A percentile compares a stretch with the other conserved stretches of the same genome.
Evolutionary conservation across 306 rosid species (phyloP).

Genomic region (Lathyrus tuberosus): DNA sequence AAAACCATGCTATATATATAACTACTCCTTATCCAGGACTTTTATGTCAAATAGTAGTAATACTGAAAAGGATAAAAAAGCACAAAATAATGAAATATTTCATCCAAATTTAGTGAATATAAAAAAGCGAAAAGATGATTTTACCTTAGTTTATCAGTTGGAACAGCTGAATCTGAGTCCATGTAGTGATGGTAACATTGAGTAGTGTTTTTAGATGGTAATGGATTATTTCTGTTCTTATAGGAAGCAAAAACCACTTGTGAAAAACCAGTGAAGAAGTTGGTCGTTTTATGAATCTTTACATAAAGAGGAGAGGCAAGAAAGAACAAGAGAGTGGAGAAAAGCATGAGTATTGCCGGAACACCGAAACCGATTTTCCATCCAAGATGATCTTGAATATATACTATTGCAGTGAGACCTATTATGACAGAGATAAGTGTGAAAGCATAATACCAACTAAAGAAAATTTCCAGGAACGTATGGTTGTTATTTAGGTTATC

Average conservation of each 20-base stretch:
- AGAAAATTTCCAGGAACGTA: slow-evolving; percentile 56
- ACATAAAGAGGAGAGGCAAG: slow-evolving; percentile 60
- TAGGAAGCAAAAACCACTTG: slow-evolving; percentile 50
- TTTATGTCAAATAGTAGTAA: too few relatives aligned
- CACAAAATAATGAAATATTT: too few relatives aligned
- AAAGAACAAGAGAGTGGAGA: slow-evolving; percentile 49
- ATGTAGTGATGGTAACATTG: slow-evolving; percentile 44
- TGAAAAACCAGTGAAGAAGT: slow-evolving; percentile 56
- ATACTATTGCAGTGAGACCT: slow-evolving; percentile 63
- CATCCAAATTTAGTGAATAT: not conserved
- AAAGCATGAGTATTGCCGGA: slow-evolving; percentile 59
- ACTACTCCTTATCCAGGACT: too few relatives aligned
- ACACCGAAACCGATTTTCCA: slow-evolving; percentile 74
- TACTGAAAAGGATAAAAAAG: too few relatives aligned
- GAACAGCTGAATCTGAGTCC: slow-evolving; percentile 49
- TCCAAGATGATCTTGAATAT: slow-evolving; percentile 58
- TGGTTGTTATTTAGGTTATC: slow-evolving; percentile 51
- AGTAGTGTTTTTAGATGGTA: slow-evolving; percentile 39
- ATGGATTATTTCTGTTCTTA: slow-evolving; percentile 53
- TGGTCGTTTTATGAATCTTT: slow-evolving; percentile 45
- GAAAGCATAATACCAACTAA: slow-evolving; percentile 66
- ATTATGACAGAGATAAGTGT: slow-evolving; percentile 47
- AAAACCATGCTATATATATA: too few relatives aligned
- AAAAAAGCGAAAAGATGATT: too few relatives aligned
- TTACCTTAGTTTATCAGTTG: slow-evolving; percentile 66